Evolutionary conservation across 2,329 filamentous ascomycete genomes (phyloP), one percentile per base, ranked within the genome.

Genomic region (Penicillium frequentans): DNA sequence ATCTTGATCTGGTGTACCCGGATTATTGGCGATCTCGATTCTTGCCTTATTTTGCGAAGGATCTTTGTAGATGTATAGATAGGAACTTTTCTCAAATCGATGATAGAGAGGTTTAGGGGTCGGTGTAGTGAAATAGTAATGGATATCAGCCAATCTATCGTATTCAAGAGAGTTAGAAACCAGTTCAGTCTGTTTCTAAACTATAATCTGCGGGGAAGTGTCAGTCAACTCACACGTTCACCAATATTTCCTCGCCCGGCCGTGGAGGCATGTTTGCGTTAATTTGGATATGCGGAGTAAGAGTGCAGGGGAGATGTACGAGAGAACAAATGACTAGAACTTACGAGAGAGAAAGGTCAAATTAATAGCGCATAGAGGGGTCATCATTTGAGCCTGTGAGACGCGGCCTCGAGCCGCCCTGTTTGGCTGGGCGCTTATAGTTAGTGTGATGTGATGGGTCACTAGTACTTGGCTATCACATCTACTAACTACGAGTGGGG

Each of bases 21-120:
- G 82, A 68, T 86, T 81, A 67, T 88, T 87, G 33, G 86, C 86
- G 58, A 88, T 76, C 71, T 88, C 86, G 49, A 88, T 72, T 59
- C 86, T 81, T 14, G 81, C 79, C 56, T 77, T 81, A 49, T 79
- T 78, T 58, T 81, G 77, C 49, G 76, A 75, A 10, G 81, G 75
- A 65, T 85, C 82, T 70, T 86, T 80, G 71, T 86, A 86, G 52
- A 88, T 72, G 70, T 88, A 88, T 59, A 88, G 76, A 73, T 88
- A 88, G 48, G 84, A 87, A 58, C 82, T 78, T 66, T 85, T 86
- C 64, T 86, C 83, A 71, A 88, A 88, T 49, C 86, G 83, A 69
- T 88, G 83, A 63, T 86, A 82, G 35, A 77, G 71, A 43, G 85
- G 84, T 56, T 78, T 82, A 37, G 80, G 76, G 4, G 75, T 75